phyloP scores from a whole-genome alignment of 1,139 yeast species.

The Kurtzmaniella quercitrusa region DNA sequence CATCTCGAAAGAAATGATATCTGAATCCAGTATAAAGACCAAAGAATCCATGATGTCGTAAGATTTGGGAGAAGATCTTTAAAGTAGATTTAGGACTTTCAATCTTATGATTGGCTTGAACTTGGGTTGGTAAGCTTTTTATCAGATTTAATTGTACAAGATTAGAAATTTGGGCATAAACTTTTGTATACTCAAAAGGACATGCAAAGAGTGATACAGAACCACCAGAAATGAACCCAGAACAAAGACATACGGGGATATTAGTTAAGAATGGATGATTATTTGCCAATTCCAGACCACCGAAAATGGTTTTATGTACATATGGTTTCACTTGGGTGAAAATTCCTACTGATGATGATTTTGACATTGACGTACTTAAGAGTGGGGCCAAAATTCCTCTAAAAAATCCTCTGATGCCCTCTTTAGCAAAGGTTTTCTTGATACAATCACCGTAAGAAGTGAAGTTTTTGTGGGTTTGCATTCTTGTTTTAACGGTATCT shows the following conservation, averaged over 20 bases:
- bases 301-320: constrained; percentile 29
- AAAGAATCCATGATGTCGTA: constrained; percentile 50
- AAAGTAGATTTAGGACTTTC: constrained; percentile 18
- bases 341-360: constrained; percentile 63
- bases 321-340: constrained; percentile 57
- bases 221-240: constrained; percentile 69
- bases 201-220: constrained; percentile 66
- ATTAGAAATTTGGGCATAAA: constrained; percentile 69
- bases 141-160: constrained; percentile 32
- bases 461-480: constrained; percentile 71
- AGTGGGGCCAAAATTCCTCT: constrained; percentile 75
- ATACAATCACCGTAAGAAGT: constrained; percentile 58
- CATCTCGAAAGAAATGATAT: constrained; percentile 65
- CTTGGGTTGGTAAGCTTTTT: constrained; percentile 12
- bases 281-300: constrained; percentile 7
- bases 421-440: constrained; percentile 49
- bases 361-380: constrained; percentile 59
- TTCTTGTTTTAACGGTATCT: constrained; percentile 79
- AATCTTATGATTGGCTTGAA: constrained; percentile 12
- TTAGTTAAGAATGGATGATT: constrained; percentile 44
- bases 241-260: constrained; percentile 60
- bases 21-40: constrained; percentile 74
- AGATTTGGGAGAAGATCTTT: constrained; percentile 47
- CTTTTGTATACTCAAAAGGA: constrained; percentile 82
- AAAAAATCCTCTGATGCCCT: constrained; percentile 70